These are phyloP conservation scores for Vaccinium darrowii DNA, from an alignment of 148 eudicot species.

Conservation along the genomic window DNA sequence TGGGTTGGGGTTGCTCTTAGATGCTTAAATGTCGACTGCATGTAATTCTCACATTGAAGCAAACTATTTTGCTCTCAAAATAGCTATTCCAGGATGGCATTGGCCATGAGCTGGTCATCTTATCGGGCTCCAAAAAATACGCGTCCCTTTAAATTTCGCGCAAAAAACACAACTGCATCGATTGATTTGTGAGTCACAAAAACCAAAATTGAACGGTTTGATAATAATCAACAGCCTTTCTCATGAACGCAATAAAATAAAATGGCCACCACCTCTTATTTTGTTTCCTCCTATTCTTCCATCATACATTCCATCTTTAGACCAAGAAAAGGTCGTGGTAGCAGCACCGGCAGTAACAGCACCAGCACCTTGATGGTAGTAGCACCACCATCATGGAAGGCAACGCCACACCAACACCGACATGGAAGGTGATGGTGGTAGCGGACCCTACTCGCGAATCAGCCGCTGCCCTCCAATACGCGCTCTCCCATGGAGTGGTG, in stretches of 20 bases:
- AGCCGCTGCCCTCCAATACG: conserved; percentile 54
- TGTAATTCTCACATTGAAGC: background rate
- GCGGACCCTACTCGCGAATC: conserved; percentile 62
- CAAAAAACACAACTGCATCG: background rate
- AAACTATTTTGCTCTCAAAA: background rate
- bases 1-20: too few species aligned
- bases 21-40: too few species aligned
- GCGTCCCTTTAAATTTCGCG: background rate
- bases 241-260: conserved; percentile 4
- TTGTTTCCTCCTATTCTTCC: background rate
- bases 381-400: conserved; percentile 22
- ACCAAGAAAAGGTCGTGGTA: background rate
- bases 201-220: background rate
- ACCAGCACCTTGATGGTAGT: conserved; percentile 15
- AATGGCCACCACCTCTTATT: background rate
- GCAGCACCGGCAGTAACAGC: background rate
- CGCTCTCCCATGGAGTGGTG: conserved; percentile 51
- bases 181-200: conserved; percentile 10
- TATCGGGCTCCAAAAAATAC: background rate
- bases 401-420: background rate
- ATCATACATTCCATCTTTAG: background rate
- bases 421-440: conserved; percentile 57
- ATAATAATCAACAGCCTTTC: background rate
- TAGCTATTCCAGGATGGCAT: background rate
- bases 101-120: conserved; percentile 6